A percentile compares a stretch with the other conserved stretches of the same genome.
Conservation (phyloP, 257 asterid genomes). For the Ilex aquifolium region DNA sequence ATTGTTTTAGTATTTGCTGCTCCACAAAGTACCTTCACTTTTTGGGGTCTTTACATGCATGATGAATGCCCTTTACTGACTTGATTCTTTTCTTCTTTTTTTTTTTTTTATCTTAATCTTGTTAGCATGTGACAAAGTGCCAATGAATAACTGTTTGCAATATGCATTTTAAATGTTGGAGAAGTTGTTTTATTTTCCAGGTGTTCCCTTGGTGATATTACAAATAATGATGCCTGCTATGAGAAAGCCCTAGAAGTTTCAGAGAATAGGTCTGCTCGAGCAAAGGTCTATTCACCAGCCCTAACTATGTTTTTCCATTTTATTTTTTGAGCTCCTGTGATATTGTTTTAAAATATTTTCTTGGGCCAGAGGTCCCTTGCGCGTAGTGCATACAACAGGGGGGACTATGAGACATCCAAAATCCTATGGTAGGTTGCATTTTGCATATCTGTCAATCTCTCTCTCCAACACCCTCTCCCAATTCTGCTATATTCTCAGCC, state of each 20-base stretch:
- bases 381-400: slow-evolving; percentile 80
- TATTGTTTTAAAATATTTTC: background rate
- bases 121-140: too few species aligned
- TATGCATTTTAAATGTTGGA: too few species aligned
- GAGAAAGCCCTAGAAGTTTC: slow-evolving; percentile 90
- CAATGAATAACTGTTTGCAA: too few species aligned
- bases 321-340: background rate
- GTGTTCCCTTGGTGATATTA: slow-evolving; percentile 94
- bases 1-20: too few species aligned
- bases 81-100: too few species aligned
- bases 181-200: background rate
- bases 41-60: too few species aligned
- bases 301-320: background rate
- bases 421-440: slow-evolving; percentile 34
- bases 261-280: slow-evolving; percentile 72
- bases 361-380: slow-evolving; percentile 63
- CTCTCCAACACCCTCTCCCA: background rate
- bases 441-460: background rate
- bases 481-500: background rate
- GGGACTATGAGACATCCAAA: slow-evolving; percentile 73
- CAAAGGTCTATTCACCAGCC: slow-evolving; percentile 24
- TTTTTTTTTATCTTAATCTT: too few species aligned
- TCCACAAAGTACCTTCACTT: too few species aligned
- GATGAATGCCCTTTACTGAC: too few species aligned
- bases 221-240: slow-evolving; percentile 59